Evolutionary conservation across 192 early-diverging fungal species (phyloP).

Genomic region (Mortierella alpina): DNA sequence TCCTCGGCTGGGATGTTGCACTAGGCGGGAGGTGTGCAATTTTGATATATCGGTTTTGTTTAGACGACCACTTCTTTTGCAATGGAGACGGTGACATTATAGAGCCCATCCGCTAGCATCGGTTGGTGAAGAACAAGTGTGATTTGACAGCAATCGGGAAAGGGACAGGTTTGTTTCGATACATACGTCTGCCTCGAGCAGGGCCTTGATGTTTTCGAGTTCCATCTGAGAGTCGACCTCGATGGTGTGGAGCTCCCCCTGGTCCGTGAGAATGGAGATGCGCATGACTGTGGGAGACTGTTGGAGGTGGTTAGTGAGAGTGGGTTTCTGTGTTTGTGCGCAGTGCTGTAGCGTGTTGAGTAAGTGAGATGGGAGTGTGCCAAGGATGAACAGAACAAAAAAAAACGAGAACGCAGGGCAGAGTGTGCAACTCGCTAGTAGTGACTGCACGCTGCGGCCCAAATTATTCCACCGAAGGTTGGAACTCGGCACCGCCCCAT

Average conservation of each 20-base stretch:
- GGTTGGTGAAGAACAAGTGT: neutral
- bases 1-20: conserved; percentile 70
- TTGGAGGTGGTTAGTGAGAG: neutral
- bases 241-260: conserved; percentile 69
- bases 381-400: neutral
- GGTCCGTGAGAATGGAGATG: conserved; percentile 67
- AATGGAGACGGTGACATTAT: neutral
- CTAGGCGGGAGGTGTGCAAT: conserved; percentile 33
- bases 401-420: neutral
- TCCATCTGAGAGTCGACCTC: conserved; percentile 82
- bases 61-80: no score
- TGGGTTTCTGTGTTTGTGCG: no score
- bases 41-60: no score
- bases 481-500: no score
- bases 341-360: no score
- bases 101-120: neutral
- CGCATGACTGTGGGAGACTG: conserved; percentile 54
- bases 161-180: neutral
- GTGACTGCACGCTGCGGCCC: no score
- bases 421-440: no score
- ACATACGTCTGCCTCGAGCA: conserved; percentile 86
- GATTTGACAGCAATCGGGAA: conserved; percentile 6
- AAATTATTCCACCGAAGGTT: no score
- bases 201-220: conserved; percentile 80
- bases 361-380: no score